Base-by-base conservation (phyloP, 352 stramenopile genomes). In the Globisporangium nagaii region DNA sequence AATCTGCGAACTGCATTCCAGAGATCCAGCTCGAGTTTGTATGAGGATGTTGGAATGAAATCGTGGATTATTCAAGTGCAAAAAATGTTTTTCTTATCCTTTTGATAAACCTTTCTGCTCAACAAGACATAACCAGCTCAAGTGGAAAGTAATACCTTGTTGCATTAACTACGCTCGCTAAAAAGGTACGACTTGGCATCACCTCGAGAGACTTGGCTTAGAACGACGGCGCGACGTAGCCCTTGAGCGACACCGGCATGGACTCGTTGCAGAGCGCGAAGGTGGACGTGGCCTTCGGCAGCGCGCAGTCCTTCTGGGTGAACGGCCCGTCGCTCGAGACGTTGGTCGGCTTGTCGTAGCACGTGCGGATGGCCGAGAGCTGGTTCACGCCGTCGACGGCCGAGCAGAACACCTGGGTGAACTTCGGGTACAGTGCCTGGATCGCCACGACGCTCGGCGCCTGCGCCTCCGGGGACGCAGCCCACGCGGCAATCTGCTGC, bases 381-480 rank as follows among this genome's bases (percentile, higher is more conserved):
- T 80, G 72, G 70, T 87, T 87, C 47, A 65, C 59, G 17, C 65
- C 71, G 35, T 79, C 62, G 17, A 70, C 61, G 37, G 58, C 67
- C 32, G 75, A 86, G 72, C 79, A 89, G 30, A 87, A 65, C 6
- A 89, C 65, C 43, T 84, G 76, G 11, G 84, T 66, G n/a, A 74
- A 62, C 49, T 82, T 68, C 22, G 73, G 60, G 62, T 80, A 87
- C 45, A 89, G 55, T 27, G 71, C 71, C 56, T 68, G 19, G 27
- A 84, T 79, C 36, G 66, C 58, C 0, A 53, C 63, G 19, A 79
- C 43, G 1, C 65, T 68, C 11, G 67, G 65, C 15, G 45, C 62
- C 57, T 74, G 46, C 7, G 57, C 58, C 2, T 43, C 41, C 17
- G 65, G 46, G 1, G 60, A 47, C 8, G 58, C 56, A 10, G 75